Evolutionary conservation across 2,329 filamentous ascomycete species (phyloP), one percentile per base, ranked within the genome.

Genomic region (Microsporum audouinii): DNA sequence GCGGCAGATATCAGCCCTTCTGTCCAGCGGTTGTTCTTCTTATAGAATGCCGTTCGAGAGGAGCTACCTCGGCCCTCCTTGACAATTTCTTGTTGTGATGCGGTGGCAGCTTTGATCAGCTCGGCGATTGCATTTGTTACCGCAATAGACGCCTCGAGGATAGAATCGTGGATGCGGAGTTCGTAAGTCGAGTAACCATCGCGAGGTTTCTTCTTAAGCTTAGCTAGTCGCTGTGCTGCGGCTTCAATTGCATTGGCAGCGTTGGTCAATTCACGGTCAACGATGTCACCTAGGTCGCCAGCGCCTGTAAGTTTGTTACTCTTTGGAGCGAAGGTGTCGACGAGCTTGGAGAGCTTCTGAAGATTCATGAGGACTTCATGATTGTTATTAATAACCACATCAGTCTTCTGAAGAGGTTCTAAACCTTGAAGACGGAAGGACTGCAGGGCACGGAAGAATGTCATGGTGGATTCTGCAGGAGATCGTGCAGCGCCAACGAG

Each of bases 11-110:
- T 96, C 63, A 99, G 84, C 56, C 94, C 94, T 71, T 99, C 94
- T 0, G 94, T 99, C 94, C 94, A 99, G 59, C 94, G 85, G 77
- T 97, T 99, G 82, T 99, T 96, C 80, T 97, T 97, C 83, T 97
- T 97, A 85, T 99, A 99, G 75, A 99, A 99, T 29, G 91, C 91
- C 1, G 91, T 95, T 62, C 87, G 84, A 51, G 90, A 95, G 58
- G 89, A 89, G 31, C 87, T 88, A 39, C 94, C 94, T 23, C 89
- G 87, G 5, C 94, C 94, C 65, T 95, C 90, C 66, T 91, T 87
- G 49, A 99, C 94, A 71, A 99, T 99, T 77, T 99, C 94, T 72
- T 95, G 86, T 73, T 99, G 94, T 1, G 92, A 95, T 17, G 83
- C 85, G 0, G 92, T 95, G 5, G 94, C 94, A 0, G 94, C 94